Evolutionary conservation across 2,329 filamentous ascomycete species (phyloP).

Genomic region (Teratosphaeriaceae sp.): DNA sequence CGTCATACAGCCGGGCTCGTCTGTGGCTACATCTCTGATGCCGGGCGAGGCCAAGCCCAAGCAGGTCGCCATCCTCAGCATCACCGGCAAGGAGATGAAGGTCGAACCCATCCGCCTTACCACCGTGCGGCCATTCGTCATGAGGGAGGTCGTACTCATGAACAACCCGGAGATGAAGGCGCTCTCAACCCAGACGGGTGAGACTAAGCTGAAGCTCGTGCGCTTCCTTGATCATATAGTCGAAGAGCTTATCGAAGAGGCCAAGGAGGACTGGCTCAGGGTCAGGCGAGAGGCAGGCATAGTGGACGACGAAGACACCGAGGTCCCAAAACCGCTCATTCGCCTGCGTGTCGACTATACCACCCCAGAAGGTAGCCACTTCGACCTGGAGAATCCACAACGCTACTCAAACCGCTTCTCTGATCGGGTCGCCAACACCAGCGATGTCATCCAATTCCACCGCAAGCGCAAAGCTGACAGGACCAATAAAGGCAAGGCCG

Average conservation of each 20-base stretch:
- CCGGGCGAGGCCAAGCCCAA: constrained; percentile 87
- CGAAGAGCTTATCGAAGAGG: constrained; percentile 79
- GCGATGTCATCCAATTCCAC: constrained; percentile 90
- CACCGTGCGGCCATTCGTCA: constrained; percentile 84
- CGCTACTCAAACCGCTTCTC: constrained; percentile 90
- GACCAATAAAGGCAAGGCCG: constrained; percentile 44
- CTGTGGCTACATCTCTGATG: constrained; percentile 86
- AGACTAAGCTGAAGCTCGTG: constrained; percentile 77
- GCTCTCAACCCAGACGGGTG: constrained; percentile 65
- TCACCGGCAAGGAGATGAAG: constrained; percentile 72
- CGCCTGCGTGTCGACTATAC: constrained; percentile 88
- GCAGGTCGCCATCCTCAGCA: constrained; percentile 76
- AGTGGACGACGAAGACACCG: constrained; percentile 49
- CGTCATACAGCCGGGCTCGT: constrained; percentile 96
- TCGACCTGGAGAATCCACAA: constrained; percentile 90
- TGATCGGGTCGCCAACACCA: constrained; percentile 85
- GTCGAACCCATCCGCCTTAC: constrained; percentile 77
- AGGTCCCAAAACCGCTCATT: constrained; percentile 73
- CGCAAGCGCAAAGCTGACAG: constrained; percentile 64
- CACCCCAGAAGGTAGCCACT: constrained; percentile 74
- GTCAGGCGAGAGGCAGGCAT: constrained; percentile 55
- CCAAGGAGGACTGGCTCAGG: constrained; percentile 71
- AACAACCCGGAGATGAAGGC: constrained; percentile 71
- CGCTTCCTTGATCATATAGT: constrained; percentile 69
- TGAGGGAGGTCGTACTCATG: constrained; percentile 69